Evolutionary conservation across 176 grass and related monocot genomes (phyloP).

Genomic region (Hyparrhenia diplandra): DNA sequence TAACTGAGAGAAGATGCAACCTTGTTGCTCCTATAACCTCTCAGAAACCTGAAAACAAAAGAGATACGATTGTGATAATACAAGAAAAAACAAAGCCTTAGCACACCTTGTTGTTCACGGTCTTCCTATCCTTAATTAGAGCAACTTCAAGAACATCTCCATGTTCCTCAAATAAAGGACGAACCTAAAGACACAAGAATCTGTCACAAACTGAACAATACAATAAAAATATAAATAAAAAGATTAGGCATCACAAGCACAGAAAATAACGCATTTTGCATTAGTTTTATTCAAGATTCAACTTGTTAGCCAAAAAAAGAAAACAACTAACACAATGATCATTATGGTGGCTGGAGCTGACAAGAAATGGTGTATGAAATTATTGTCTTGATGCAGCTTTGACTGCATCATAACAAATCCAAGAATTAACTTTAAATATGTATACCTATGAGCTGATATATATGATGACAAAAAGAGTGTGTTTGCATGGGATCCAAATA

Average conservation of each 20-base stretch:
- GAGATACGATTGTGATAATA: constrained; percentile 43
- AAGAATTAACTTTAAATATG: not conserved
- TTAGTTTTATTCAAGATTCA: not conserved
- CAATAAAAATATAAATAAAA: constrained; percentile 4
- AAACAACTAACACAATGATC: not conserved
- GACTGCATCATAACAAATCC: not conserved
- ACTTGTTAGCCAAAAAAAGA: not conserved
- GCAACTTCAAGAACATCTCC: constrained; percentile 97
- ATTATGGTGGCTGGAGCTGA: not conserved
- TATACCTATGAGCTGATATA: constrained; percentile 1
- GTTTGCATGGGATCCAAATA: no score
- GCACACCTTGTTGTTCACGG: constrained; percentile 87
- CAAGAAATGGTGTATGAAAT: not conserved
- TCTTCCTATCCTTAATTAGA: constrained; percentile 96
- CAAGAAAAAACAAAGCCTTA: constrained; percentile 37
- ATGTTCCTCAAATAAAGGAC: constrained; percentile 94
- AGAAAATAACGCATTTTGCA: not conserved
- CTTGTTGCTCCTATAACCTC: constrained; percentile 72
- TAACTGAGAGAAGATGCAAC: constrained; percentile 71
- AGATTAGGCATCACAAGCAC: not conserved
- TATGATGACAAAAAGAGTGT: not conserved
- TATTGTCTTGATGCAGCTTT: constrained; percentile 15
- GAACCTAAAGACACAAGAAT: constrained; percentile 50
- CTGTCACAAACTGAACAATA: constrained; percentile 5
- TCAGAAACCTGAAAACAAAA: constrained; percentile 88